A percentile compares a stretch with the other conserved stretches of the same genome.
These are phyloP conservation scores for Trichoderma pleuroti DNA, from an alignment of 2,329 filamentous ascomycete species.

Conservation along the genomic window DNA sequence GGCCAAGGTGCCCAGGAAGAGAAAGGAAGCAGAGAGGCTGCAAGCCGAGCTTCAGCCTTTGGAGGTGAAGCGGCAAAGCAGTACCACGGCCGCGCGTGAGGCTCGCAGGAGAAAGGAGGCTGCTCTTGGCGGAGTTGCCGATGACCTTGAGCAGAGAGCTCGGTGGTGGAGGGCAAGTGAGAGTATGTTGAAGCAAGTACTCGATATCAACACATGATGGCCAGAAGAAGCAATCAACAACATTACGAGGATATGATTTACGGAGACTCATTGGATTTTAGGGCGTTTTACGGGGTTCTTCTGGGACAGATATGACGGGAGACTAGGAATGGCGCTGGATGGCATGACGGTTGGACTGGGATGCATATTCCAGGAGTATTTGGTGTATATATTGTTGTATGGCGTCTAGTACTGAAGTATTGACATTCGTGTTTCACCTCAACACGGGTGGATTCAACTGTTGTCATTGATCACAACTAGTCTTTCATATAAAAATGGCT, in stretches of 20 bases:
- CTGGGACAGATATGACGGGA: background rate
- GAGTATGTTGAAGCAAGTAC: slow-evolving; percentile 56
- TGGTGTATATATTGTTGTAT: background rate
- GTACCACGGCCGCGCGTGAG: slow-evolving; percentile 65
- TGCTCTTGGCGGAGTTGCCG: slow-evolving; percentile 61
- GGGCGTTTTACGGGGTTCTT: background rate
- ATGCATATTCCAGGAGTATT: background rate
- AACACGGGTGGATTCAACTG: background rate
- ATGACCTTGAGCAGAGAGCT: slow-evolving; percentile 72
- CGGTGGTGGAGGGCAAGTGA: slow-evolving; percentile 74
- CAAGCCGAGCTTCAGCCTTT: slow-evolving; percentile 65
- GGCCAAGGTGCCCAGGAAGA: slow-evolving; percentile 61
- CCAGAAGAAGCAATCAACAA: background rate
- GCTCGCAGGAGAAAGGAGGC: slow-evolving; percentile 65
- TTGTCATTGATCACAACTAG: background rate
- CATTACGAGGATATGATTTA: background rate
- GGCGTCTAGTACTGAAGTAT: background rate
- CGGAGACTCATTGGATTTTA: background rate
- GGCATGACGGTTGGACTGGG: background rate
- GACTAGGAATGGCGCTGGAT: background rate
- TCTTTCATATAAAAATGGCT: too few relatives aligned
- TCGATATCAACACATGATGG: slow-evolving; percentile 50
- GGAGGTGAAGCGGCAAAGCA: slow-evolving; percentile 63
- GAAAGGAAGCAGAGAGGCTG: slow-evolving; percentile 63
- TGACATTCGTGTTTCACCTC: background rate